phyloP scores from a whole-genome alignment of 257 asterid species.

The Solanum bulbocastanum region DNA sequence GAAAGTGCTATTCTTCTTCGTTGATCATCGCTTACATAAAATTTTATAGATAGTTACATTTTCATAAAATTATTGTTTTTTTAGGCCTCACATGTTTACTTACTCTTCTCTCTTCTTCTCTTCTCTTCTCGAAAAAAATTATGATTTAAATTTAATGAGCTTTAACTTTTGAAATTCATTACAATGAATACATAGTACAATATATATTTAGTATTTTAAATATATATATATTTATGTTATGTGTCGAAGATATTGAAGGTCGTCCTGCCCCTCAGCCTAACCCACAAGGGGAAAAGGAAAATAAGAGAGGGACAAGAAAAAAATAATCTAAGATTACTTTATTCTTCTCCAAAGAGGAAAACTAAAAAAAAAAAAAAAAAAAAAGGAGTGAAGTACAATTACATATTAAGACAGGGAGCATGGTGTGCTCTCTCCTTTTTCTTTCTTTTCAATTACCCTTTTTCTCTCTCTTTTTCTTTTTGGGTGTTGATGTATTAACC shows the following conservation, averaged over 20 bases:
- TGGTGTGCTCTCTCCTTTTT: constrained; percentile 38
- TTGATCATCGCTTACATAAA: neutral
- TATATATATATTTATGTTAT: neutral
- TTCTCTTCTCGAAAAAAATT: neutral
- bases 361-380: neutral
- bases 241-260: neutral
- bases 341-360: constrained; percentile 16
- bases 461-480: constrained; percentile 20
- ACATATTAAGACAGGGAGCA: constrained; percentile 32
- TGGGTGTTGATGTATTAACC: constrained; percentile 33
- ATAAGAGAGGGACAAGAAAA: neutral
- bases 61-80: neutral
- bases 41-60: neutral
- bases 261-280: neutral
- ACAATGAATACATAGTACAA: too few relatives aligned
- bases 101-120: neutral
- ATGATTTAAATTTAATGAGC: too few relatives aligned
- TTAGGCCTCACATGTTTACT: neutral
- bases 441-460: constrained; percentile 6
- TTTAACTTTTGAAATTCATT: too few relatives aligned
- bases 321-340: neutral
- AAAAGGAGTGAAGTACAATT: constrained; percentile 16
- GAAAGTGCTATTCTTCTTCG: neutral
- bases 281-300: neutral
- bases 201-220: too few relatives aligned